These are phyloP conservation scores for Rostrohypoxylon terebratum DNA, from an alignment of 495 filamentous ascomycete genomes.

Conservation along the genomic window DNA sequence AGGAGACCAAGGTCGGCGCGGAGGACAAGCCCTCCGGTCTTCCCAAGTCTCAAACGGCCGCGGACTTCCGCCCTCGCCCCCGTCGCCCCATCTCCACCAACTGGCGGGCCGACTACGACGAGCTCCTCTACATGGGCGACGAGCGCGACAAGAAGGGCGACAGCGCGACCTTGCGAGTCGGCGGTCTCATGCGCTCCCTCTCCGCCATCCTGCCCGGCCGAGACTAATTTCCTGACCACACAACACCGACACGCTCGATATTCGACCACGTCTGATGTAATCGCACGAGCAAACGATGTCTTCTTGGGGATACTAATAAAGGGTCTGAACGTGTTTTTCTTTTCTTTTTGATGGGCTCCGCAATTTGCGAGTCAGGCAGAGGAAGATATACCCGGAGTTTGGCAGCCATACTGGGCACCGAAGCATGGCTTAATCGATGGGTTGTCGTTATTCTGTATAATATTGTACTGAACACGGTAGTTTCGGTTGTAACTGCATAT, in stretches of 20 bases:
- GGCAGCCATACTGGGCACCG: neutral
- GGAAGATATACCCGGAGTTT: conserved; percentile 10
- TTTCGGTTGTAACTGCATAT: neutral
- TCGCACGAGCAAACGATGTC: neutral
- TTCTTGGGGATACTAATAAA: neutral
- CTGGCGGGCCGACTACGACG: neutral
- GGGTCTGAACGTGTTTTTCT: neutral
- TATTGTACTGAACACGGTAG: neutral
- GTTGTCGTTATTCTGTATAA: neutral
- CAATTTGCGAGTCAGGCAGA: neutral
- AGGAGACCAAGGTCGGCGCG: neutral
- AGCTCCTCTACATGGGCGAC: neutral
- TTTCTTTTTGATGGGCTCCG: neutral
- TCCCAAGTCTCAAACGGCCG: neutral
- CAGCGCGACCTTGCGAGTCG: neutral
- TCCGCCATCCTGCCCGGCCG: neutral
- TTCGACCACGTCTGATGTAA: neutral
- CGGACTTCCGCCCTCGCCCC: neutral
- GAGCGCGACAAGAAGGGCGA: neutral
- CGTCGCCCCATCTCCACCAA: neutral
- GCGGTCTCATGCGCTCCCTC: neutral
- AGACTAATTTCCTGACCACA: neutral
- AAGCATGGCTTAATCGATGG: neutral
- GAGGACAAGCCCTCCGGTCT: neutral
- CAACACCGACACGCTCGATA: neutral